A percentile compares a stretch with the other conserved stretches of the same genome.
phyloP scores from a whole-genome alignment of 2,329 filamentous ascomycete species.

The Aspergillus pseudoglaucus region DNA sequence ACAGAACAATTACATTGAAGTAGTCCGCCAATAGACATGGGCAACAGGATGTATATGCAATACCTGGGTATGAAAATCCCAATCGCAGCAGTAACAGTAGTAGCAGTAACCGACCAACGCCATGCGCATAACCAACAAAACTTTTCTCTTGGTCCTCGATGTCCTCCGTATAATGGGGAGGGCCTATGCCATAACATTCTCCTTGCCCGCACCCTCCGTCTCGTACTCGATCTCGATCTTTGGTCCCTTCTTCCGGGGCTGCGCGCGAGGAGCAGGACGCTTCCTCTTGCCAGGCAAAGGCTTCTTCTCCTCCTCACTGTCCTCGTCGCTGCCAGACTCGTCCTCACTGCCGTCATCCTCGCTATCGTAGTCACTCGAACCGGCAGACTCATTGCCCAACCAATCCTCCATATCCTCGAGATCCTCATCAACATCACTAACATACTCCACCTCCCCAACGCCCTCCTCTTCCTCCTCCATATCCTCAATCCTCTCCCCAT shows the following conservation, averaged over 20 bases:
- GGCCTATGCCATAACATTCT: conserved; percentile 38
- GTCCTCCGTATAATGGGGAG: background rate
- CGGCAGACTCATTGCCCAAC: conserved; percentile 65
- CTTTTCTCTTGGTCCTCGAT: conserved; percentile 10
- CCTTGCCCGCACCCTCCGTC: conserved; percentile 56
- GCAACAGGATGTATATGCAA: conserved; percentile 23
- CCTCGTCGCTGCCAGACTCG: conserved; percentile 47
- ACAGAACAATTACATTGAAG: background rate
- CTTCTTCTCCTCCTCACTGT: conserved; percentile 40
- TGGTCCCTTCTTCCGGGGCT: conserved; percentile 56
- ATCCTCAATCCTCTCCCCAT: conserved; percentile 74
- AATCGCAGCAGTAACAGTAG: conserved; percentile 16
- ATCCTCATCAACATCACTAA: conserved; percentile 80
- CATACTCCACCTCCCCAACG: conserved; percentile 79
- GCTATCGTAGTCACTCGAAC: conserved; percentile 41
- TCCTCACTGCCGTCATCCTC: conserved; percentile 53
- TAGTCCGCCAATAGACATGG: background rate
- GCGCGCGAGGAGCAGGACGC: conserved; percentile 45
- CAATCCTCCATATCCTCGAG: conserved; percentile 96
- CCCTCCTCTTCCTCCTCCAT: conserved; percentile 63
- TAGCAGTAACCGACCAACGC: conserved; percentile 23
- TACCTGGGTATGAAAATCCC: conserved; percentile 29
- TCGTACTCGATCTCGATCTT: conserved; percentile 74
- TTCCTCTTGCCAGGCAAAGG: conserved; percentile 51
- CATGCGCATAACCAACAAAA: conserved; percentile 18